Conservation (phyloP, 2,329 filamentous ascomycete species). For the Blastomyces silverae region DNA sequence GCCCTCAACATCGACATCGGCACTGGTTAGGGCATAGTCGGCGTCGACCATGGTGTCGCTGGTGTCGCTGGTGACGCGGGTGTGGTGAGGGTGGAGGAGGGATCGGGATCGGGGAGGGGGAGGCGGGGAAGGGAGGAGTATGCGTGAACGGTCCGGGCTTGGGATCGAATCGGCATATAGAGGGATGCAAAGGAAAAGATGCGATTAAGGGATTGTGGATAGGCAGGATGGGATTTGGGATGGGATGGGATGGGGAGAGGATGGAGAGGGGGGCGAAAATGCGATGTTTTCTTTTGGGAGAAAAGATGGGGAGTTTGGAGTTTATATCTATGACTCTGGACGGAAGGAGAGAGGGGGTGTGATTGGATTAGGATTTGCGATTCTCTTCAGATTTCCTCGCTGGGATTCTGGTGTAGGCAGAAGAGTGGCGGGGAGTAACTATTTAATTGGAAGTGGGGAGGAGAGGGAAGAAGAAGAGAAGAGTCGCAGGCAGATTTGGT, state of each 20-base stretch:
- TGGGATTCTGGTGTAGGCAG: not conserved
- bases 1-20: not conserved
- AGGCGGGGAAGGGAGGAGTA: not conserved
- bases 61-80: not conserved
- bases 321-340: not conserved
- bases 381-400: not conserved
- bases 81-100: not conserved
- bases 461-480: not conserved
- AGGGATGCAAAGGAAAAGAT: not conserved
- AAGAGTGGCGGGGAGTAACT: not conserved
- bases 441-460: not conserved
- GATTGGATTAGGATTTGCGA: not conserved
- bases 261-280: not conserved
- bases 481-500: too few relatives aligned
- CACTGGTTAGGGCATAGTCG: conserved; percentile 11
- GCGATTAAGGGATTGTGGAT: not conserved
- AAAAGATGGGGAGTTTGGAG: not conserved
- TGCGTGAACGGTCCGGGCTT: not conserved
- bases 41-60: not conserved
- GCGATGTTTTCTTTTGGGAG: not conserved
- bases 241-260: not conserved
- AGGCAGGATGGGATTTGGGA: not conserved
- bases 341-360: not conserved
- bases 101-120: too few relatives aligned
- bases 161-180: conserved; percentile 1